Evolutionary conservation across 352 stramenopile species (phyloP).

Genomic region (Phytophthora vignae): DNA sequence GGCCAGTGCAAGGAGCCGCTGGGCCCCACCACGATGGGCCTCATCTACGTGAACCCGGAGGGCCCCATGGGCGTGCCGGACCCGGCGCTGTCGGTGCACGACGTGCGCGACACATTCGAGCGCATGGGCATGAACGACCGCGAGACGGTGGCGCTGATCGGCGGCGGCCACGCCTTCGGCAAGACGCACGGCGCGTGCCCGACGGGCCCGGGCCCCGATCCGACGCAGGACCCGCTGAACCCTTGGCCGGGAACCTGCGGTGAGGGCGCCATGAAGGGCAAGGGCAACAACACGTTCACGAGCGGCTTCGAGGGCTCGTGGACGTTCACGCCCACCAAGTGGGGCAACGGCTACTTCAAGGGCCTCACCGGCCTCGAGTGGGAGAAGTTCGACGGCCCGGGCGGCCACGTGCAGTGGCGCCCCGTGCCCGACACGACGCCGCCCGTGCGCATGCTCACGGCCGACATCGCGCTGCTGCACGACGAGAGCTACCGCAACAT

Average conservation of each 20-base stretch:
- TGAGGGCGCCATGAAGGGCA: conserved; percentile 41
- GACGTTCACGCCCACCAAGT: conserved; percentile 83
- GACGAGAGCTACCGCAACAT: conserved; percentile 73
- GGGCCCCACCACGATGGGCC: conserved; percentile 56
- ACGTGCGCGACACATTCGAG: conserved; percentile 93
- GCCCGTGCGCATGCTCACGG: conserved; percentile 80
- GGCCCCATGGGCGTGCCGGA: conserved; percentile 65
- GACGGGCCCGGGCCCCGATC: conserved; percentile 43
- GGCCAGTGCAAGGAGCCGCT: conserved; percentile 57
- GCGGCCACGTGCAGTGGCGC: conserved; percentile 71
- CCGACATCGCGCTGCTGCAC: conserved; percentile 72
- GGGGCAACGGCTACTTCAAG: conserved; percentile 96
- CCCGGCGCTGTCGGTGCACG: conserved; percentile 90
- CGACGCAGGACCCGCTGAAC: conserved; percentile 52
- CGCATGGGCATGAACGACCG: conserved; percentile 92
- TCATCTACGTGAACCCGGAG: conserved; percentile 75
- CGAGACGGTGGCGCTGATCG: conserved; percentile 93
- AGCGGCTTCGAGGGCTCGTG: conserved; percentile 87
- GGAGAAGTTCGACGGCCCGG: conserved; percentile 76
- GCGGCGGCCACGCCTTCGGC: conserved; percentile 92
- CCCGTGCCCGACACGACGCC: conserved; percentile 54
- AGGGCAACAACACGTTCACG: conserved; percentile 61
- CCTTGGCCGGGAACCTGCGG: conserved; percentile 60
- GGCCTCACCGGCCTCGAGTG: conserved; percentile 83
- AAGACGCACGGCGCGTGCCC: conserved; percentile 85